A percentile compares a stretch with the other conserved stretches of the same genome.
Conservation (phyloP, 1,284 basidiomycete species). For the Anthracocystis walkeri region DNA sequence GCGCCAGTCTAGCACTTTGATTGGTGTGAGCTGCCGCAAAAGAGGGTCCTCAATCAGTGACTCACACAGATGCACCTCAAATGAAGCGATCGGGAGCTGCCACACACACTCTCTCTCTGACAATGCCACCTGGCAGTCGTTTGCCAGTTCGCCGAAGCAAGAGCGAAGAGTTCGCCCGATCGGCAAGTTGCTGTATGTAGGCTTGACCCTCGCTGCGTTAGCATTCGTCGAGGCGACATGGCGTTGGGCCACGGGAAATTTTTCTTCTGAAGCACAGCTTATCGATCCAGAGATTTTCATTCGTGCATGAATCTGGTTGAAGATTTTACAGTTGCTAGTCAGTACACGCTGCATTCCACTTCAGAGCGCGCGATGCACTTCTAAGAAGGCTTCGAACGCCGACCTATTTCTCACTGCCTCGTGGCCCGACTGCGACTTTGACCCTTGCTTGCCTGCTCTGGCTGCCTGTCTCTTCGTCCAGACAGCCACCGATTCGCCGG, state of each 20-base stretch:
- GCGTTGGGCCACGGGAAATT: not conserved
- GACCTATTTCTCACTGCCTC: conserved; percentile 9
- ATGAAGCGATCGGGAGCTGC: conserved; percentile 22
- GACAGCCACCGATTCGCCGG: conserved; percentile 3
- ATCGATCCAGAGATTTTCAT: conserved; percentile 28
- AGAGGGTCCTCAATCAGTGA: no score
- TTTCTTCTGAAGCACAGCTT: conserved; percentile 8
- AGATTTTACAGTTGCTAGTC: not conserved
- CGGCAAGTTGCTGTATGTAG: conserved; percentile 6
- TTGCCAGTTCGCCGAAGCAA: not conserved
- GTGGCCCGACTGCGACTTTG: conserved; percentile 6
- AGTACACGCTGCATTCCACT: conserved; percentile 2
- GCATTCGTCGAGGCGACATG: no score
- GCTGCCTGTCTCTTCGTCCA: not conserved
- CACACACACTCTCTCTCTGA: not conserved
- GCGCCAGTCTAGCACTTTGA: not conserved
- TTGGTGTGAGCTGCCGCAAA: conserved; percentile 7
- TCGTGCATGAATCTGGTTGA: conserved; percentile 13
- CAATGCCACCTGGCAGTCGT: no score
- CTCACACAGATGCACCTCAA: no score
- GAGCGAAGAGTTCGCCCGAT: conserved; percentile 26
- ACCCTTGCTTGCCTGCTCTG: not conserved
- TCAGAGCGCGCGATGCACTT: no score
- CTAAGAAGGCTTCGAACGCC: conserved; percentile 9
- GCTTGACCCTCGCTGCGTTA: not conserved